A percentile compares a stretch with the other conserved stretches of the same genome.
These are phyloP conservation scores for Sporothrix pallida DNA, from an alignment of 2,329 filamentous ascomycete genomes.

Conservation along the genomic window DNA sequence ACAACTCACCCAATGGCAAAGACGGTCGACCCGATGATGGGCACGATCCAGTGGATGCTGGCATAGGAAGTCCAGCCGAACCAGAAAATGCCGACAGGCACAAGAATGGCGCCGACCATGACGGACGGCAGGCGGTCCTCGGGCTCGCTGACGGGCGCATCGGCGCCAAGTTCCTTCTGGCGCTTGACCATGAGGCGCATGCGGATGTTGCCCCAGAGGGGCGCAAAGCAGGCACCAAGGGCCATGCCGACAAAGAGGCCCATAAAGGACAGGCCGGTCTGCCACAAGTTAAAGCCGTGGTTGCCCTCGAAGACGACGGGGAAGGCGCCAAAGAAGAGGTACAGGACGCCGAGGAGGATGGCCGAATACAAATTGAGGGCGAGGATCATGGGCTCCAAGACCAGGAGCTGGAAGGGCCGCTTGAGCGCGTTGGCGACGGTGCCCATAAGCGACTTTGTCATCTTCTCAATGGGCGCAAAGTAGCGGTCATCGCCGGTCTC, in stretches of 20 bases:
- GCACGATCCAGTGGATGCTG: conserved; percentile 75
- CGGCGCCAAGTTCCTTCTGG: conserved; percentile 56
- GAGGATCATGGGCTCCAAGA: conserved; percentile 84
- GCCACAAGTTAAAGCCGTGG: conserved; percentile 78
- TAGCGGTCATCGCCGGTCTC: conserved; percentile 80
- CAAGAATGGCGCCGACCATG: conserved; percentile 75
- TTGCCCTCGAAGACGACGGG: conserved; percentile 75
- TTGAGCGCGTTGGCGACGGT: conserved; percentile 66
- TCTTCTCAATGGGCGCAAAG: conserved; percentile 76
- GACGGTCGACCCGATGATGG: conserved; percentile 73
- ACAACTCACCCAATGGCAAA: conserved; percentile 72
- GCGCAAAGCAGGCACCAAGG: conserved; percentile 64
- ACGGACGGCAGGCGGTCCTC: conserved; percentile 83
- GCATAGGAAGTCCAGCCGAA: conserved; percentile 86
- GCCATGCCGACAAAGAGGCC: conserved; percentile 73
- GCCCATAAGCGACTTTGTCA: conserved; percentile 63
- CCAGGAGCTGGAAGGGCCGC: conserved; percentile 78
- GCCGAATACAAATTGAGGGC: conserved; percentile 82
- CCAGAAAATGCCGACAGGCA: conserved; percentile 82
- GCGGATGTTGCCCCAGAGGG: conserved; percentile 69
- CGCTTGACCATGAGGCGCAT: conserved; percentile 61
- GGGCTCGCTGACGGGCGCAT: conserved; percentile 70
- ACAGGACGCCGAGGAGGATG: conserved; percentile 83
- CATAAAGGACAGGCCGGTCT: conserved; percentile 79
- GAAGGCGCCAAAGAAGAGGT: conserved; percentile 91